Evolutionary conservation across 2,329 filamentous ascomycete genomes (phyloP).

Genomic region (Neurospora sp.): DNA sequence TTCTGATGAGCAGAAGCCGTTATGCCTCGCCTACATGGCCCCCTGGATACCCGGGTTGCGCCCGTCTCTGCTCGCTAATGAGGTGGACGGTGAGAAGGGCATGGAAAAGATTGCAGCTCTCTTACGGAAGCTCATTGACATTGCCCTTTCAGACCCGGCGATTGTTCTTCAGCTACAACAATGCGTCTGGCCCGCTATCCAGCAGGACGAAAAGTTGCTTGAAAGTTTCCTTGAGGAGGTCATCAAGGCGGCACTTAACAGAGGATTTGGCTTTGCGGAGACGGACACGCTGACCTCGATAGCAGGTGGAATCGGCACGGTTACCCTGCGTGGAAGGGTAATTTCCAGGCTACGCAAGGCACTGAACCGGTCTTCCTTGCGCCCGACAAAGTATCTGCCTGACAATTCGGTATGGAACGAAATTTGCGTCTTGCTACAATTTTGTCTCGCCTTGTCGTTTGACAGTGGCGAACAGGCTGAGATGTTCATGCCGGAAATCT

Average conservation of each 20-base stretch:
- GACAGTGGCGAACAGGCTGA: conserved; percentile 59
- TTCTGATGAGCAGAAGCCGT: conserved; percentile 54
- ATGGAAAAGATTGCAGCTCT: conserved; percentile 54
- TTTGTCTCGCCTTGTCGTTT: conserved; percentile 58
- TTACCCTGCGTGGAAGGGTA: conserved; percentile 56
- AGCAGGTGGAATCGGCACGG: conserved; percentile 52
- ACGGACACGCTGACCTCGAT: conserved; percentile 53
- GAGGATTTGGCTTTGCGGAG: conserved; percentile 48
- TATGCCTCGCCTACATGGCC: conserved; percentile 60
- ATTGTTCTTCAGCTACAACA: conserved; percentile 54
- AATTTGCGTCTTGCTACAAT: conserved; percentile 56
- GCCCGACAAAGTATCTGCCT: conserved; percentile 54
- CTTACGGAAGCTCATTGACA: conserved; percentile 57
- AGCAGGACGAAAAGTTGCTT: conserved; percentile 53
- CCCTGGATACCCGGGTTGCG: conserved; percentile 57
- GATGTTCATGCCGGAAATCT: conserved; percentile 58
- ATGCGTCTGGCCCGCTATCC: conserved; percentile 55
- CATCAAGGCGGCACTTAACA: conserved; percentile 50
- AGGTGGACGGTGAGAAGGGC: conserved; percentile 55
- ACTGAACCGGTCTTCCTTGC: conserved; percentile 55
- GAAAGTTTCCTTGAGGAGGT: conserved; percentile 61
- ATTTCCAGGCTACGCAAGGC: conserved; percentile 57
- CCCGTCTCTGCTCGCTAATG: conserved; percentile 47
- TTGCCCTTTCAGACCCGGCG: conserved; percentile 50
- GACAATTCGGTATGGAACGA: conserved; percentile 63